These are phyloP conservation scores for Fusarium algeriense DNA, from an alignment of 2,329 filamentous ascomycete genomes.

Conservation along the genomic window DNA sequence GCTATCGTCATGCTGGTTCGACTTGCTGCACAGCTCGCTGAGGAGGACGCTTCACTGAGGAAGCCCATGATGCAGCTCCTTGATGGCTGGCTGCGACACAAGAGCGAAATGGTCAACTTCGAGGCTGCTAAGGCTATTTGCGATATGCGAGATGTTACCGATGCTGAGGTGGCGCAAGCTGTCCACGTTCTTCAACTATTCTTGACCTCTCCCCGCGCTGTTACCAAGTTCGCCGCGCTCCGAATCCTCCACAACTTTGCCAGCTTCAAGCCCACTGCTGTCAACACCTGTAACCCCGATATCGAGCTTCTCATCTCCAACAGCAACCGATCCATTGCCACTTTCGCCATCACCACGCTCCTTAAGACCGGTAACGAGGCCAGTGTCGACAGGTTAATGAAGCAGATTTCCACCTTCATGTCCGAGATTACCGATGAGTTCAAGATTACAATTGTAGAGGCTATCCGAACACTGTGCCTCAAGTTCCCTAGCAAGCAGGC, in stretches of 20 bases:
- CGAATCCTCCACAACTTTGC: conserved; percentile 97
- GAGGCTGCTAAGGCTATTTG: conserved; percentile 98
- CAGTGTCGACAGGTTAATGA: conserved; percentile 97
- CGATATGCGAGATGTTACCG: conserved; percentile 91
- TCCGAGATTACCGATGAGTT: conserved; percentile 99
- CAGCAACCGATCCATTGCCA: conserved; percentile 96
- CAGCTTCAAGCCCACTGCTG: conserved; percentile 93
- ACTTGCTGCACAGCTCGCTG: conserved; percentile 90
- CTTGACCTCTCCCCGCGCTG: conserved; percentile 92
- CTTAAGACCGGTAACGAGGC: conserved; percentile 99
- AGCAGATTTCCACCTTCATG: conserved; percentile 98
- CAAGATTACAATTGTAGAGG: conserved; percentile 99
- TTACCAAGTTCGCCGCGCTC: conserved; percentile 97
- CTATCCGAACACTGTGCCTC: conserved; percentile 93
- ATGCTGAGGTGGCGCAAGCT: conserved; percentile 90
- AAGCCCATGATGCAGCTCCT: conserved; percentile 98
- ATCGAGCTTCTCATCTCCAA: conserved; percentile 98
- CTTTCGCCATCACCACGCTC: conserved; percentile 96
- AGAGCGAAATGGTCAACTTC: conserved; percentile 99
- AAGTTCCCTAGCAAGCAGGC: conserved; percentile 99
- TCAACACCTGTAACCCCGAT: conserved; percentile 94
- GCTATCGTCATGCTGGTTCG: conserved; percentile 93
- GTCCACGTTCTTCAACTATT: conserved; percentile 97
- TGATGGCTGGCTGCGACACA: conserved; percentile 96
- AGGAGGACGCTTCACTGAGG: conserved; percentile 88